These are phyloP conservation scores for Lactarius trivialis DNA, from an alignment of 768 basidiomycete species.

Conservation along the genomic window DNA sequence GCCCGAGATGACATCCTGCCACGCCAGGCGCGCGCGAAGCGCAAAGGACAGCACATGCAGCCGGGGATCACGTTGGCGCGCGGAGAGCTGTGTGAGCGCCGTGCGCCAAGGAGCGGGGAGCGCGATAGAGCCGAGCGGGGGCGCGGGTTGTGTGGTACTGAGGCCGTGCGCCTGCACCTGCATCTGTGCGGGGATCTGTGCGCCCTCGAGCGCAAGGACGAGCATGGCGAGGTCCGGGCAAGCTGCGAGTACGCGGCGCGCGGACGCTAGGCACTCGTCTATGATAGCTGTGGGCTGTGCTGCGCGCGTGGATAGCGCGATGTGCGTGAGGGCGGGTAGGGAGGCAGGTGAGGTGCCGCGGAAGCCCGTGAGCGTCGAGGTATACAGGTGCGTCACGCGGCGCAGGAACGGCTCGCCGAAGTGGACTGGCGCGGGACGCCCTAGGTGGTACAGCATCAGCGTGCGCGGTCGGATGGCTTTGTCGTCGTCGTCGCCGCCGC, in stretches of 20 bases:
- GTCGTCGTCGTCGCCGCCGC: background rate
- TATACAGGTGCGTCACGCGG: conserved; percentile 19
- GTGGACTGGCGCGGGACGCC: conserved; percentile 17
- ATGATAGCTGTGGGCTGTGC: conserved; percentile 3
- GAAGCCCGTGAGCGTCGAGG: conserved; percentile 22
- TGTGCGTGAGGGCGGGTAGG: conserved; percentile 16
- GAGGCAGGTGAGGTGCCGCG: conserved; percentile 11
- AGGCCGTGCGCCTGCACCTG: background rate
- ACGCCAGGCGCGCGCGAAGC: conserved; percentile 18
- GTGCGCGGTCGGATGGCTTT: conserved; percentile 16
- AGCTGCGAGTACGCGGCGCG: conserved; percentile 2
- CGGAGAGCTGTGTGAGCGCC: background rate
- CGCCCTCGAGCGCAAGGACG: conserved; percentile 15
- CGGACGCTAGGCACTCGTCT: conserved; percentile 1
- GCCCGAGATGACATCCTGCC: conserved; percentile 6
- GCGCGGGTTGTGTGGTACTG: no score
- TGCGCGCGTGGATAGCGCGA: conserved; percentile 20
- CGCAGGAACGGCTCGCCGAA: conserved; percentile 20
- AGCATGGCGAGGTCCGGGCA: conserved; percentile 19
- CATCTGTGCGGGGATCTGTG: background rate
- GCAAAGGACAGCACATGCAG: conserved; percentile 19
- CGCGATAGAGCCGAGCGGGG: background rate
- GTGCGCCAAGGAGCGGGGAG: conserved; percentile 2
- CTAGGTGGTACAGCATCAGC: conserved; percentile 23
- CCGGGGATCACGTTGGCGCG: conserved; percentile 16